Base-by-base conservation (phyloP, 2,329 filamentous ascomycete species). In the Davidsoniella neocaledoniae region DNA sequence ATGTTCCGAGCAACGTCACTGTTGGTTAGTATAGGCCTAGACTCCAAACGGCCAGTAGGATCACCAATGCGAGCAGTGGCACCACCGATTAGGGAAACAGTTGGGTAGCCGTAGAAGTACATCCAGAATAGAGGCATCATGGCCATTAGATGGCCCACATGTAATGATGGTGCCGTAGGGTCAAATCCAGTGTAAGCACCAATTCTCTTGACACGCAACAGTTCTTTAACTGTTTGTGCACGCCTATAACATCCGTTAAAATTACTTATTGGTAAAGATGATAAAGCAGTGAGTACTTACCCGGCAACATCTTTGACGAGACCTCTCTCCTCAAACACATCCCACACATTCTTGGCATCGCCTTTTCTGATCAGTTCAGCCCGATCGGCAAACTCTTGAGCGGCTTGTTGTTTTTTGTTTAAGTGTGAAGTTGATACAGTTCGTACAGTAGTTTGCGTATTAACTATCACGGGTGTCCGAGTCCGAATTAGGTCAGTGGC, bases 101-200 rank as follows among this genome's bases (percentile, higher is more conserved):
- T 72, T 29, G 74, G 69, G 61, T 81, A 80, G 21, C 86, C 85
- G 60, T 87, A 71, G 55, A 87, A 69, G 65, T 86, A 86, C 68
- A 88, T 74, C 81, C 84, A 90, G 66, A 86, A 87, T 21, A 90
- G 68, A 14, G 83, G 76, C 85, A 91, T 91, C 49, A 90, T 69
- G 19, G 86, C 82, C 12, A 91, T 68, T 5, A 93, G 69, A 60
- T 93, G 84, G 52, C 86, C 86, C 43, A 91, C 69, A 58, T 93
- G 86, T 53, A 91, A 68, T 2, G 85, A 91, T 50, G 76, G 69
- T 12, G 83, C 84, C 0, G 86, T 91, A 4, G 86, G 84, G 60
- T 93, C 86, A 58, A 91, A 76, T 56, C 86, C 86, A 48, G 85
- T 81, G 59, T 93, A 93, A 53, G 75, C 79, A 54, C 80, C 81